Conservation (phyloP, 495 filamentous ascomycete genomes). For the Penicillium simplicissimum region DNA sequence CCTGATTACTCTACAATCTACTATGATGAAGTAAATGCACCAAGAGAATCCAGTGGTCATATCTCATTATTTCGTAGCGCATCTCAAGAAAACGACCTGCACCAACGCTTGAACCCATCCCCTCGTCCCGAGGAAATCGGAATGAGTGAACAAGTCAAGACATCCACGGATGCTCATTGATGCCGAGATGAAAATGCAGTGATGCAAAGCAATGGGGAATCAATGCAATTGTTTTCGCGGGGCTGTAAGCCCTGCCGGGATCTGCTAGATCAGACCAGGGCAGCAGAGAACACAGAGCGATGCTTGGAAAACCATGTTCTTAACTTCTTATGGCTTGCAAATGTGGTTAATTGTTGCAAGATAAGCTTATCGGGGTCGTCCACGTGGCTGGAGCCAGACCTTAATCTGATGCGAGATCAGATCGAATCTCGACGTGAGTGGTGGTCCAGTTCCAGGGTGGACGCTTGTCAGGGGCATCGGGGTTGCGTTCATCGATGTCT, state of each 20-base stretch:
- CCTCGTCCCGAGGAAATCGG: background rate
- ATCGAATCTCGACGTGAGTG: background rate
- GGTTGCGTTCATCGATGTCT: slow-evolving; percentile 18
- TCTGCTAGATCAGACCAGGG: background rate
- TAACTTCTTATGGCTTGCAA: slow-evolving; percentile 22
- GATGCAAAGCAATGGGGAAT: slow-evolving; percentile 3
- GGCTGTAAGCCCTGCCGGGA: slow-evolving; percentile 1
- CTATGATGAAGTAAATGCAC: background rate
- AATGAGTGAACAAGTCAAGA: background rate
- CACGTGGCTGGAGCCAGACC: slow-evolving; percentile 14
- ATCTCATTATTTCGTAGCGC: slow-evolving; percentile 8
- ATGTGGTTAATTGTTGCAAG: slow-evolving; percentile 8
- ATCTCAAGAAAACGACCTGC: slow-evolving; percentile 3
- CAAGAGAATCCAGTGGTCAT: slow-evolving; percentile 9
- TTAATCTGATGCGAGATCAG: background rate
- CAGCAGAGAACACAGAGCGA: slow-evolving; percentile 12
- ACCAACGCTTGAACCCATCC: background rate
- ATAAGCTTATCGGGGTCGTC: slow-evolving; percentile 27
- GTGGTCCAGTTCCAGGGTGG: slow-evolving; percentile 12
- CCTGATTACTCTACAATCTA: background rate
- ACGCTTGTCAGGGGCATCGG: slow-evolving; percentile 23
- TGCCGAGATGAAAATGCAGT: slow-evolving; percentile 10
- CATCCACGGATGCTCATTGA: slow-evolving; percentile 20
- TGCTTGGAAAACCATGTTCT: background rate
- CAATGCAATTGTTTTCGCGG: slow-evolving; percentile 6